These are phyloP conservation scores for Lantana camara DNA, from an alignment of 257 asterid species.

Conservation along the genomic window DNA sequence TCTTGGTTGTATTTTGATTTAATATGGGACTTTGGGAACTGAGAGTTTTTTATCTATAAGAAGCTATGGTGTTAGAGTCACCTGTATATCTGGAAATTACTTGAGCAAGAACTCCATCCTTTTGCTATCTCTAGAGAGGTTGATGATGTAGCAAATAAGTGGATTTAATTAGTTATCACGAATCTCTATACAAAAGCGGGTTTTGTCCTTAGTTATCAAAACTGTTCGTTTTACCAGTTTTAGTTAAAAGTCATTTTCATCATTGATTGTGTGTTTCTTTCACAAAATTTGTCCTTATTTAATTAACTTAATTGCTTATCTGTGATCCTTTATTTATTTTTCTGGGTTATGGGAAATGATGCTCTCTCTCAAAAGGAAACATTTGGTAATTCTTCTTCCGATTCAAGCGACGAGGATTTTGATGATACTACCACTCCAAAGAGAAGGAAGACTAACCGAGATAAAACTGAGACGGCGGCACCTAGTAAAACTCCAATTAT, in stretches of 20 bases:
- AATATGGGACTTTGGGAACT: too few relatives aligned
- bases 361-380: conserved; percentile 62
- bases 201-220: background rate
- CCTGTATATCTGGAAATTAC: background rate
- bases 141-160: background rate
- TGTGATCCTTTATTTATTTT: conserved; percentile 13
- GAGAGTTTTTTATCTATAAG: too few relatives aligned
- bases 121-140: background rate
- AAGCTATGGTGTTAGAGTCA: background rate
- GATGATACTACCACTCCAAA: conserved; percentile 48
- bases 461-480: conserved; percentile 40
- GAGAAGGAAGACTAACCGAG: conserved; percentile 44
- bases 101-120: background rate
- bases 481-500: conserved; percentile 30
- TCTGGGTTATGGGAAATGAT: conserved; percentile 21
- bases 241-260: too few relatives aligned
- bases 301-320: conserved; percentile 16
- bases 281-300: conserved; percentile 1
- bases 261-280: too few relatives aligned
- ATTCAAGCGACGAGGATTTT: conserved; percentile 92
- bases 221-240: conserved; percentile 10
- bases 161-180: conserved; percentile 9
- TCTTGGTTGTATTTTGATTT: too few relatives aligned
- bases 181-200: background rate
- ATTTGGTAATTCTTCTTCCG: conserved; percentile 72